Evolutionary conservation across 2,329 filamentous ascomycete species (phyloP).

Genomic region (Aureobasidium sp.): DNA sequence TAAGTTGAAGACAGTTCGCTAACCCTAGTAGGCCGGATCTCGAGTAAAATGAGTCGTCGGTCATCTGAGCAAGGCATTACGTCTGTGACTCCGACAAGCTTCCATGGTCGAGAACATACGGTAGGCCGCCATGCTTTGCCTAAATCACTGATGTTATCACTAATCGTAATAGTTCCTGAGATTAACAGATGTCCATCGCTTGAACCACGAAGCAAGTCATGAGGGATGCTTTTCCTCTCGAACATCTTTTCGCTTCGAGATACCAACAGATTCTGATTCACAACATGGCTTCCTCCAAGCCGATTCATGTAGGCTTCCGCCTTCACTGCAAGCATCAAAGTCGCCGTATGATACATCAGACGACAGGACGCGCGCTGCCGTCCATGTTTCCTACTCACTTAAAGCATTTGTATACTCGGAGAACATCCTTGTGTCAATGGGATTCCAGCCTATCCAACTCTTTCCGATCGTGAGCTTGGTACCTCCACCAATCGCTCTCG

Average conservation of each 20-base stretch:
- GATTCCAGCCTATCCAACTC: not conserved
- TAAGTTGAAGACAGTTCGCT: not conserved
- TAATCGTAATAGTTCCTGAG: not conserved
- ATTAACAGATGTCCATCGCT: not conserved
- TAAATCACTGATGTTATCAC: not conserved
- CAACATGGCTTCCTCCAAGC: no score
- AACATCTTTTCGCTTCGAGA: not conserved
- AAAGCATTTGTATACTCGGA: not conserved
- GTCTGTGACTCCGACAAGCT: not conserved
- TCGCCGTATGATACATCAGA: not conserved
- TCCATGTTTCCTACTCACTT: not conserved
- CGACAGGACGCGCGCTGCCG: not conserved
- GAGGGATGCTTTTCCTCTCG: not conserved
- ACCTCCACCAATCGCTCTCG: not conserved
- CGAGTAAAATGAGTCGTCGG: not conserved
- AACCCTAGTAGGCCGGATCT: not conserved
- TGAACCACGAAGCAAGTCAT: not conserved
- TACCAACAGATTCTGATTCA: not conserved
- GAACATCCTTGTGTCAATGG: not conserved
- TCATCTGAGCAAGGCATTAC: not conserved
- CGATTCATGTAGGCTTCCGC: not conserved
- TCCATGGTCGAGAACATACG: not conserved
- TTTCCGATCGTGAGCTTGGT: not conserved
- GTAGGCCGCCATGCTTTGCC: not conserved
- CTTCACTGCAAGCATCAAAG: not conserved